Percentiles rank a stretch among this genome's conserved stretches.
phyloP scores from a whole-genome alignment of 116 monocot species.

The Cymodocea nodosa region DNA sequence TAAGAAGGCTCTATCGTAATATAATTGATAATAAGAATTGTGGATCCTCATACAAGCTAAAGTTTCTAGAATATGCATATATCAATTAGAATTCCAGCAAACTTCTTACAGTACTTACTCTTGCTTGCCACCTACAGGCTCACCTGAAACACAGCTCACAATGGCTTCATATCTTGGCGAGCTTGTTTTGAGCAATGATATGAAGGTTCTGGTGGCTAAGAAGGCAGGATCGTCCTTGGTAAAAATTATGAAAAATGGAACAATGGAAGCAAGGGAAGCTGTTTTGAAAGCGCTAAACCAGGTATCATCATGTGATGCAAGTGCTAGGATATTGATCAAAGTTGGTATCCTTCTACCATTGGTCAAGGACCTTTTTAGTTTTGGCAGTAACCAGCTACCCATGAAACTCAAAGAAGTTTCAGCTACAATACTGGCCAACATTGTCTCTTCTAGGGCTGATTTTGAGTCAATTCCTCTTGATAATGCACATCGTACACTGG shows the following conservation, averaged over 20 bases:
- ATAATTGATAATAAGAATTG: no score
- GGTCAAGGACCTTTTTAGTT: conserved; percentile 60
- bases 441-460: conserved; percentile 54
- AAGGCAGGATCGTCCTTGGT: conserved; percentile 61
- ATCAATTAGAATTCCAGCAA: no score
- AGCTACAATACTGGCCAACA: conserved; percentile 63
- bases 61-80: no score
- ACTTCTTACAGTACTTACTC: neutral
- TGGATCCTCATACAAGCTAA: no score
- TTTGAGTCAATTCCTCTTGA: conserved; percentile 51
- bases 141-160: conserved; percentile 66
- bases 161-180: conserved; percentile 74
- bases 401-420: conserved; percentile 74
- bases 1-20: no score
- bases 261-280: conserved; percentile 60
- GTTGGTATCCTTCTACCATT: conserved; percentile 81
- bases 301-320: conserved; percentile 68
- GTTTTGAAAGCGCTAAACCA: conserved; percentile 74
- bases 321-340: conserved; percentile 58
- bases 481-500: conserved; percentile 35
- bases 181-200: conserved; percentile 76
- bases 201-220: conserved; percentile 63
- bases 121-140: conserved; percentile 26
- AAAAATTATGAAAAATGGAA: conserved; percentile 53
- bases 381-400: conserved; percentile 52